Conservation (phyloP, 2,329 filamentous ascomycete species). For the Sphaerulina musiva region DNA sequence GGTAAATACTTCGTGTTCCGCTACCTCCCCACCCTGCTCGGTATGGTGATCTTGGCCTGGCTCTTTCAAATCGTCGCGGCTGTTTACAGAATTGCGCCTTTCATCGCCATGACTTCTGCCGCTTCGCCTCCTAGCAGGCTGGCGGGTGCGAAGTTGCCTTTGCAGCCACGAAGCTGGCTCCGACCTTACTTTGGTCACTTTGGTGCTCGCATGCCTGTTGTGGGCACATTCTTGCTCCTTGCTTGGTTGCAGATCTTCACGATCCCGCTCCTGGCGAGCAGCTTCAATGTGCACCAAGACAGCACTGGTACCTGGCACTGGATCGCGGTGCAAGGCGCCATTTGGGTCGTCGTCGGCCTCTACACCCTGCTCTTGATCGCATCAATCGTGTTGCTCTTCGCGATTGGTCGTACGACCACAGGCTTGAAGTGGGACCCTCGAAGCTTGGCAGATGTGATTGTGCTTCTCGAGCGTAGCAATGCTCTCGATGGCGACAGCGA, state of each 20-base stretch:
- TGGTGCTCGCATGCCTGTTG: constrained; percentile 58
- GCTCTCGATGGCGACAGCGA: constrained; percentile 53
- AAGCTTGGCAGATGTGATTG: constrained; percentile 73
- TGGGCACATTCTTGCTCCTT: constrained; percentile 58
- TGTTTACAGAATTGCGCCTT: constrained; percentile 70
- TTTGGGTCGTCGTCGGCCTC: constrained; percentile 69
- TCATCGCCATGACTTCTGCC: constrained; percentile 66
- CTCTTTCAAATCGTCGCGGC: constrained; percentile 67
- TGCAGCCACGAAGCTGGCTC: constrained; percentile 58
- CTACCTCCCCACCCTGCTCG: constrained; percentile 73
- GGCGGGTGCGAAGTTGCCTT: constrained; percentile 58
- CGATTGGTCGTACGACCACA: constrained; percentile 50
- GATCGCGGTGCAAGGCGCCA: constrained; percentile 69
- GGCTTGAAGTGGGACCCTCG: constrained; percentile 80
- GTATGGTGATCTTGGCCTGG: constrained; percentile 65
- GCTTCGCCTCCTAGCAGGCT: constrained; percentile 53
- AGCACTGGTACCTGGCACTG: constrained; percentile 63
- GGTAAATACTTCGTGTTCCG: constrained; percentile 78
- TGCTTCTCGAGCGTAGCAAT: constrained; percentile 74
- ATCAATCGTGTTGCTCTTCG: constrained; percentile 53
- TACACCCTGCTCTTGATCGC: constrained; percentile 63
- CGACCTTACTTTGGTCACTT: constrained; percentile 64
- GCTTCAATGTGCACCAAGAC: constrained; percentile 61
- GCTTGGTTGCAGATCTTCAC: constrained; percentile 76
- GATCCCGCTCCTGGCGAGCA: constrained; percentile 70